Percentiles rank a stretch among this genome's conserved stretches.
Evolutionary conservation across 495 filamentous ascomycete species (phyloP).

Genomic region (Trichoderma parareesei): DNA sequence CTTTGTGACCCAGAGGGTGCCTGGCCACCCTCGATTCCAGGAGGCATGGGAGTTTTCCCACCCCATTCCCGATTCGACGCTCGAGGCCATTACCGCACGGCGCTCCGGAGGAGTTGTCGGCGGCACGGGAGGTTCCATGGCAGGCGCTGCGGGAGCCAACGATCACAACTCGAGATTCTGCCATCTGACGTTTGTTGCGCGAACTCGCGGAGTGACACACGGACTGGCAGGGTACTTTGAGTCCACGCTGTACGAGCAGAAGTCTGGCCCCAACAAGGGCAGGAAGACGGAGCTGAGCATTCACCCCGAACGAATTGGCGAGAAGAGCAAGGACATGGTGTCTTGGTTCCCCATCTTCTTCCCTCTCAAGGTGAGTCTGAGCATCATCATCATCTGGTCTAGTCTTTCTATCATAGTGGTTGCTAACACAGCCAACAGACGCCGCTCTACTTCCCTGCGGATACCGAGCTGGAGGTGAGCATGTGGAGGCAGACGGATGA

Average conservation of each 20-base stretch:
- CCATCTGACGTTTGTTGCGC: conserved; percentile 62
- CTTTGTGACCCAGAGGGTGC: conserved; percentile 54
- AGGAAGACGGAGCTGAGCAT: conserved; percentile 77
- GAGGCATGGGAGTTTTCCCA: conserved; percentile 64
- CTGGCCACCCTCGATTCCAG: conserved; percentile 51
- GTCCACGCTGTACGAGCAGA: conserved; percentile 63
- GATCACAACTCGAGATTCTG: conserved; percentile 79
- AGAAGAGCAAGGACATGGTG: conserved; percentile 89
- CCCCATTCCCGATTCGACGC: conserved; percentile 37
- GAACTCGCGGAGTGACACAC: conserved; percentile 74
- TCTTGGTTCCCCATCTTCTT: conserved; percentile 99
- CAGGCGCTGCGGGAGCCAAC: conserved; percentile 57
- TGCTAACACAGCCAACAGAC: conserved; percentile 42
- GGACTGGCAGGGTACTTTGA: conserved; percentile 95
- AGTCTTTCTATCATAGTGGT: background rate
- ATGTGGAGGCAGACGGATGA: conserved; percentile 96
- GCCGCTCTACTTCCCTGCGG: conserved; percentile 79
- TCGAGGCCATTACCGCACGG: conserved; percentile 41
- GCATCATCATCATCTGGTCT: background rate
- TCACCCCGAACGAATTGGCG: conserved; percentile 83
- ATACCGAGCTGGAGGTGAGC: conserved; percentile 74
- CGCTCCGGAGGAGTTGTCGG: conserved; percentile 46
- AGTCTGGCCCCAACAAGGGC: conserved; percentile 17
- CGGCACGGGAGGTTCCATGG: conserved; percentile 52
- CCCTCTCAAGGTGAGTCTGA: conserved; percentile 67